Evolutionary conservation across 2,329 filamentous ascomycete genomes (phyloP), one percentile per base, ranked within the genome.

Genomic region (Cadophora sp.): DNA sequence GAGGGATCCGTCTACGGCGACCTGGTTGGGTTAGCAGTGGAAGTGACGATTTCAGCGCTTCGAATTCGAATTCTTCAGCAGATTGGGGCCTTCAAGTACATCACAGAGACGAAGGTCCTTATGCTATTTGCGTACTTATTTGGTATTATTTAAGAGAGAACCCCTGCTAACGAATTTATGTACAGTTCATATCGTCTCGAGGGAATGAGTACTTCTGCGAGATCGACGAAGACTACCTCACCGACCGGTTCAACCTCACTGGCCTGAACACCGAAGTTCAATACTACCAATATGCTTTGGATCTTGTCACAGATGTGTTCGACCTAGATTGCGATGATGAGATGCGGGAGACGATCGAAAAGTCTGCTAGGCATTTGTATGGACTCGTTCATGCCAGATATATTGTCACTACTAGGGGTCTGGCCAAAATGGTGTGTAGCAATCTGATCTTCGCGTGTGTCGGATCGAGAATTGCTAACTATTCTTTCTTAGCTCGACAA

Each of bases 141-240:
- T 24, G 16, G 22, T 14, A 62, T 12, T 4, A 40, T 37, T 31
- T 24, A 24, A 12, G n/a, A 56, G 24, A 60, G 29, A 8, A 31
- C 11, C 9, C 66, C 69, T 71, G 72, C 77, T 73, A 75, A 75
- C 61, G 6, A 34, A 27, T 62, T 34, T 24, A 62, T 19, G 68
- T n/a, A 65, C 78, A 99, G 96, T 99, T 99, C 80, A 97, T 98
- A 76, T 97, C 95, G 4, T 97, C 94, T 6, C 89, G 96, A 66
- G 96, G 96, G 73, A 98, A 99, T 82, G 96, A 99, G 80, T 99
- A 99, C 82, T 99, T 98, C 78, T 99, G 96, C 87, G 96, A 99
- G 79, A 98, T 99, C 77, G 96, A 99, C 81, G 96, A 99, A 80
- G 96, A 99, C 77, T 99, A 99, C 81, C 87, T 99, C 58, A 98